phyloP scores from a whole-genome alignment of 1,139 yeast species.

The Arxiozyma heterogenica region DNA sequence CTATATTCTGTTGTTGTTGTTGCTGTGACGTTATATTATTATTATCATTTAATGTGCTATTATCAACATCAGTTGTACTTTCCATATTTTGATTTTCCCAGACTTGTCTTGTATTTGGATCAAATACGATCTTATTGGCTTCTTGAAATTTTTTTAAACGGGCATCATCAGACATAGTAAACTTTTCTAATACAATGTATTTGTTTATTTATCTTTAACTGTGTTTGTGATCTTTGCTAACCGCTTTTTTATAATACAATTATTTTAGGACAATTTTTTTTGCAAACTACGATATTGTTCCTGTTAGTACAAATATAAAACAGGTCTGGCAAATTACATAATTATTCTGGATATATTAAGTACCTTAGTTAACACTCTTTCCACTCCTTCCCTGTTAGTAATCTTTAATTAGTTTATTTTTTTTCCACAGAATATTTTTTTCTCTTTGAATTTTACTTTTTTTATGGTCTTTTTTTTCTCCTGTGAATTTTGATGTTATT shows the following conservation, averaged over 20 bases:
- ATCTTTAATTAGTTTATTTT: background rate
- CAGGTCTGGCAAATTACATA: background rate
- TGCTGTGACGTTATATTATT: conserved; percentile 4
- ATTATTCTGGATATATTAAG: no score
- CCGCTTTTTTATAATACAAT: no score
- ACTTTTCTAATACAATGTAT: no score
- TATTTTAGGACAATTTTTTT: background rate
- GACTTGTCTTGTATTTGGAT: conserved; percentile 31
- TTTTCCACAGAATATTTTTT: no score
- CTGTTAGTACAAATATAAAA: no score
- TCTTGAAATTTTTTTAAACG: conserved; percentile 30
- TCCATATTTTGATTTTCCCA: conserved; percentile 28
- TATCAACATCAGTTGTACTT: conserved; percentile 7
- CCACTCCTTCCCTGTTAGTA: background rate
- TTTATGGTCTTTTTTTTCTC: no score
- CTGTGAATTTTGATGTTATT: background rate
- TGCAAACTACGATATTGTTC: background rate
- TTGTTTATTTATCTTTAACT: background rate
- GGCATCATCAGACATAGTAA: conserved; percentile 26
- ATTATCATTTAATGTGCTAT: background rate
- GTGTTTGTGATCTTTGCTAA: background rate
- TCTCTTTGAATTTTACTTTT: no score
- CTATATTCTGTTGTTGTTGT: conserved; percentile 3
- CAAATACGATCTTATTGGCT: conserved; percentile 30
- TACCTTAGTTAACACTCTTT: no score